A percentile compares a stretch with the other conserved stretches of the same genome.
These are phyloP conservation scores for Lichenothelia convexa DNA, from an alignment of 495 filamentous ascomycete genomes.

Conservation along the genomic window DNA sequence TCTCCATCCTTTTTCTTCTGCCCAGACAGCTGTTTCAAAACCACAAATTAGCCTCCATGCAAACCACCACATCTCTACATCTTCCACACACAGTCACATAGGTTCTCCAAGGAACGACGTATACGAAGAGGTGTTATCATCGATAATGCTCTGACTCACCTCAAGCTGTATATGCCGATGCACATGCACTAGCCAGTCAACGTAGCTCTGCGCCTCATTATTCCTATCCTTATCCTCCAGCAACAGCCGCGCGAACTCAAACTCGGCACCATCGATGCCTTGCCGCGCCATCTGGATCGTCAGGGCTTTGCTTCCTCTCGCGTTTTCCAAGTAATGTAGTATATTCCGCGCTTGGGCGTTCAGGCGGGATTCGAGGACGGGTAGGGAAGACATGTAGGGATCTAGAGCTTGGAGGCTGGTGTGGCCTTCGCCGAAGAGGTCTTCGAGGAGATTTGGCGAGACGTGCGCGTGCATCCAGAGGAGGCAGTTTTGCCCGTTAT, in stretches of 20 bases:
- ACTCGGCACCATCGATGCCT: constrained; percentile 87
- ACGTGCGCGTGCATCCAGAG: constrained; percentile 74
- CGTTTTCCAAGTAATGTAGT: constrained; percentile 62
- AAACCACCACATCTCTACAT: no score
- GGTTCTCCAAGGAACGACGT: background rate
- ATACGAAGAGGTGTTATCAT: no score
- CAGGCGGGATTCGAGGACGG: constrained; percentile 75
- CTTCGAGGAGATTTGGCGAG: constrained; percentile 64
- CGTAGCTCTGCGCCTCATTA: constrained; percentile 92
- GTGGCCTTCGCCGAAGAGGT: constrained; percentile 72
- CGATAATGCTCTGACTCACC: no score
- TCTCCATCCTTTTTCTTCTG: no score
- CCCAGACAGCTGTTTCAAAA: no score
- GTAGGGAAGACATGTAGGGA: constrained; percentile 49
- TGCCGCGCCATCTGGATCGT: constrained; percentile 84
- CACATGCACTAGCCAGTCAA: constrained; percentile 94
- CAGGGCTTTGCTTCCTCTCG: constrained; percentile 71
- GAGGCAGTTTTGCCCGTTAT: constrained; percentile 80
- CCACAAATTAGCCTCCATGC: no score
- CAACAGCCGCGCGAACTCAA: constrained; percentile 79
- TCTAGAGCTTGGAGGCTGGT: constrained; percentile 57
- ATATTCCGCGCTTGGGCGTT: constrained; percentile 92
- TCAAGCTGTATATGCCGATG: constrained; percentile 86
- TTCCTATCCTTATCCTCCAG: constrained; percentile 92
- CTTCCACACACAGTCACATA: constrained; percentile 3